phyloP scores from a whole-genome alignment of 2,329 filamentous ascomycete genomes.

The Pyrenochaeta sp. region DNA sequence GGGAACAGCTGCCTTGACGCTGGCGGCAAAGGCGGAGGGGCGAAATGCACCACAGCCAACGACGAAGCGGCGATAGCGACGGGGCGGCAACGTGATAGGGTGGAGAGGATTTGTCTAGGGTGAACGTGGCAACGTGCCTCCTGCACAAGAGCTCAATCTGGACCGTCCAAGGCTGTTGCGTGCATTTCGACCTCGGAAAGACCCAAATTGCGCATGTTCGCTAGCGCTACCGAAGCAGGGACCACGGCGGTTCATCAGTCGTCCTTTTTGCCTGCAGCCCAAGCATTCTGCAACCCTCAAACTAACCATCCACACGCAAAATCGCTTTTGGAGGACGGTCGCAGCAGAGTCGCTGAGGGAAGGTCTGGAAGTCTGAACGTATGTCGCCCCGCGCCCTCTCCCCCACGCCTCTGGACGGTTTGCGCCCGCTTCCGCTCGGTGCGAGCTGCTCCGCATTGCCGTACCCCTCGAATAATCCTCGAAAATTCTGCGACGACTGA shows the following conservation, averaged over 20 bases:
- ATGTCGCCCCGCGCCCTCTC: conserved; percentile 22
- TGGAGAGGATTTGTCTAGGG: conserved; percentile 15
- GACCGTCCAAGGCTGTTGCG: conserved; percentile 17
- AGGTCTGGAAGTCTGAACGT: conserved; percentile 47
- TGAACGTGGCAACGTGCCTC: conserved; percentile 20
- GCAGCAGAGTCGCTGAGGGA: conserved; percentile 52
- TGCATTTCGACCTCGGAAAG: conserved; percentile 32
- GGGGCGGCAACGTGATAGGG: conserved; percentile 8
- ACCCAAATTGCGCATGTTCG: conserved; percentile 32
- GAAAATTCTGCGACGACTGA: conserved; percentile 44
- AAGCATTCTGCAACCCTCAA: conserved; percentile 25
- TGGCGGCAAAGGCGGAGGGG: conserved; percentile 31
- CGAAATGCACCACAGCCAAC: conserved; percentile 9
- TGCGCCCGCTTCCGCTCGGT: conserved; percentile 20
- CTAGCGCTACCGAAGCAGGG: conserved; percentile 30
- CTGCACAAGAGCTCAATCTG: conserved; percentile 15
- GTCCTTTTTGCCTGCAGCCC: conserved; percentile 35
- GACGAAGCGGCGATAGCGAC: conserved; percentile 5
- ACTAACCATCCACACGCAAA: conserved; percentile 23
- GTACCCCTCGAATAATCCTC: conserved; percentile 35
- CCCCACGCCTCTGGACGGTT: conserved; percentile 2
- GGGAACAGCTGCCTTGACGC: conserved; percentile 12
- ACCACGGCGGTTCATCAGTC: conserved; percentile 27
- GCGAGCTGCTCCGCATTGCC: conserved; percentile 28
- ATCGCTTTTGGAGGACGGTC: conserved; percentile 44